Base-by-base conservation (phyloP, 495 filamentous ascomycete genomes). In the Talaromyces liani region DNA sequence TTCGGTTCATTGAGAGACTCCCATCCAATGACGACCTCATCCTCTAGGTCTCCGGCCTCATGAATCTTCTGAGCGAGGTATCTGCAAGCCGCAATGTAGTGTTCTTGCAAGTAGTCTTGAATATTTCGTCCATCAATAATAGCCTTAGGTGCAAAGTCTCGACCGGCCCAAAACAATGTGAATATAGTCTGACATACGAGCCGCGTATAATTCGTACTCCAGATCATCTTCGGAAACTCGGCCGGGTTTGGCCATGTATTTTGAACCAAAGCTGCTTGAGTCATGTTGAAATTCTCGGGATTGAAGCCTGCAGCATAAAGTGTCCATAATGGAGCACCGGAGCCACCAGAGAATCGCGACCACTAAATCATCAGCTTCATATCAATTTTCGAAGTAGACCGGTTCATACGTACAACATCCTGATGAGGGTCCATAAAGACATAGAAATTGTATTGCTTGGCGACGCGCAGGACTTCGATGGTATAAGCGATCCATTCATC, bases 361-460 rank as follows among this genome's bases (percentile, higher is more conserved):
- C 94, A 98, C 88, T 91, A 34, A 33, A 55, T 27, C 33, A 27
- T 73, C n/a, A 73, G 62, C 60, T 64, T 57, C 14, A 47, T 22
- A 24, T 18, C n/a, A 20, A n/a, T 24, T 16, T 34, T 29, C 33
- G 41, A 58, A 16, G 36, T 7, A 8, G 20, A 24, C 31, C 9
- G 6, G 24, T 0, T 16, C 65, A 29, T 70, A 82, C 88, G 61
- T 83, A 90, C 88, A 69, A 96, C 93, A 81, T 97, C 93, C 78
- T 97, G 93, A 74, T 97, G 93, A 22, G 93, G 93, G 66, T 98
- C 94, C 90, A 98, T 94, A 71, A 97, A 97, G 45, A 98, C 78
- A 71, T 93, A 93, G 71, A 98, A 97, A 22, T 90, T 90, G 78
- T 97, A 97, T 24, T 87, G 79, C 71, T 91, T 97, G 39, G 93